A percentile compares a stretch with the other conserved stretches of the same genome.
Evolutionary conservation across 257 asterid species (phyloP).

Genomic region (Solanum clarkiae): DNA sequence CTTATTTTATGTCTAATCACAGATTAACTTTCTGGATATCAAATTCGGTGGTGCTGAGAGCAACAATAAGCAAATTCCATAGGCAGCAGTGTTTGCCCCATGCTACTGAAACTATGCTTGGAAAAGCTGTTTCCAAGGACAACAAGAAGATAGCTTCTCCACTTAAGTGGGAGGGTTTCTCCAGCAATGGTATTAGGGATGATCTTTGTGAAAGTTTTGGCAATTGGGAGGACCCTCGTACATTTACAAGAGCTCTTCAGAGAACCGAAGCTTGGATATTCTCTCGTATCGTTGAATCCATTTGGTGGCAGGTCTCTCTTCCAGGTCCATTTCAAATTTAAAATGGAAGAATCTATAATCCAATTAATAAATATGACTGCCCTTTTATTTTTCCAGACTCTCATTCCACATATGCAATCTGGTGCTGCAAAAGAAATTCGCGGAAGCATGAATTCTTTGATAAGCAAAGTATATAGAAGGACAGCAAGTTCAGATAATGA

Average conservation of each 20-base stretch:
- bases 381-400: conserved; percentile 31
- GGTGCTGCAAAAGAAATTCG: conserved; percentile 39
- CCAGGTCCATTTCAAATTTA: neutral
- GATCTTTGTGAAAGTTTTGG: conserved; percentile 13
- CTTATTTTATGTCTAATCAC: neutral
- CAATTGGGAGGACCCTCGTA: conserved; percentile 50
- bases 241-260: conserved; percentile 46
- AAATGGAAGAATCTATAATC: neutral
- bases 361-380: neutral
- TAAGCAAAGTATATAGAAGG: conserved; percentile 19
- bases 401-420: conserved; percentile 80
- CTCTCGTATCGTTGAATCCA: conserved; percentile 62
- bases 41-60: conserved; percentile 54
- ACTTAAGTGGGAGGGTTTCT: conserved; percentile 44
- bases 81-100: conserved; percentile 18
- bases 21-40: conserved; percentile 91
- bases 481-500: conserved; percentile 34
- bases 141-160: conserved; percentile 23
- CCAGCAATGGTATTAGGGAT: conserved; percentile 18
- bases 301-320: conserved; percentile 83
- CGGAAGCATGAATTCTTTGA: conserved; percentile 17
- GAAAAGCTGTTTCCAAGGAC: conserved; percentile 4
- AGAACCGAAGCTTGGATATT: conserved; percentile 71
- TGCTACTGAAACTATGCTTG: conserved; percentile 17
- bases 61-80: conserved; percentile 37